Evolutionary conservation across 75 land plant species (phyloP), one percentile per base, ranked within the genome.

Genomic region (Pinus albicaulis): DNA sequence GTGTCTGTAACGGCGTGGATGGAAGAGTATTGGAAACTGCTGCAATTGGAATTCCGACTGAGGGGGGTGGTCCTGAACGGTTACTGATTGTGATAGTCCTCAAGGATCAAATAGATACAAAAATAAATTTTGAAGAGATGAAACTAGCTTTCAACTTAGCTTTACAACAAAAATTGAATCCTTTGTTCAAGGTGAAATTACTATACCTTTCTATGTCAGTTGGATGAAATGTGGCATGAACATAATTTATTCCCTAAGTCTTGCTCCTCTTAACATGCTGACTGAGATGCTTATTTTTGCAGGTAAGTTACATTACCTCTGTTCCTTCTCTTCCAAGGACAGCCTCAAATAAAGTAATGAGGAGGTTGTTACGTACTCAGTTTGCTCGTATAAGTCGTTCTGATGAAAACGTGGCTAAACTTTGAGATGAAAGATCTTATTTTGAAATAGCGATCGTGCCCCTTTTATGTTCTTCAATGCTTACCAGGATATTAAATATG

Each of bases 321-420:
- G 76, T 89, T 48, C 77, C 93, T 55, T 69, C 83, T 26, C 91
- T 97, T 75, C 98, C 99, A 41, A 87, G 99, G 44, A 97, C 99
- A 57, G 99, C 99, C 55, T 90, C 98, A 60, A 97, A 97, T 82
- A 97, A 97, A 76, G 89, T 97, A 17, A 97, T 94, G 99, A 83
- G 99, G 80, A 87, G 99, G 84, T 77, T 89, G 68, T 71, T 97
- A 69, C 75, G 99, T 7, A 79, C 86, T 52, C 92, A 94, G 52
- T 78, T 89, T 24, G 76, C 84, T 28, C 81, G 82, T 31, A 20
- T 52, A 22, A 72, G 79, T 36, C 56, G 14, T 25, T 72, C 74
- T 48, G 26, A 72, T 52, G 57, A 28, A 53, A 55, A 23, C 13
- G 7, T 26, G 41, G 57, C 74, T 14, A 72, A 72, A 55, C 23